A percentile compares a stretch with the other conserved stretches of the same genome.
Evolutionary conservation across 768 basidiomycete species (phyloP).

Genomic region (Podaxis carcinomalis): DNA sequence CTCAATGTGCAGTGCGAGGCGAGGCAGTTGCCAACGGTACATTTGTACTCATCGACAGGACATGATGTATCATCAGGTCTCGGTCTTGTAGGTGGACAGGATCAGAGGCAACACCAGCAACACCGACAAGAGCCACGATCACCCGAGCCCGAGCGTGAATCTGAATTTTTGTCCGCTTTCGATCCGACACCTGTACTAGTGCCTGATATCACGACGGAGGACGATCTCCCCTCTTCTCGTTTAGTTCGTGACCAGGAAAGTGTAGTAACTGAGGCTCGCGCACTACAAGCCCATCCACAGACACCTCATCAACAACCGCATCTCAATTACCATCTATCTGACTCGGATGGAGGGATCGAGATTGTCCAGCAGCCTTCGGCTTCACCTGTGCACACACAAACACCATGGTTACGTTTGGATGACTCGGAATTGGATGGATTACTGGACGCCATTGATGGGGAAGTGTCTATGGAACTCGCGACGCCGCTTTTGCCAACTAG

Average conservation of each 20-base stretch:
- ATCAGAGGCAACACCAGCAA: not conserved
- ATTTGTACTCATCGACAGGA: not conserved
- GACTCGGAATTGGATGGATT: slow-evolving; percentile 14
- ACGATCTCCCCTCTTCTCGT: not conserved
- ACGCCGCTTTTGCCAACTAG: slow-evolving; percentile 40
- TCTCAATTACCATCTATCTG: not conserved
- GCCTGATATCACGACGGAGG: not conserved
- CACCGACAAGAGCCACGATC: not conserved
- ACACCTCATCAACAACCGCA: not conserved
- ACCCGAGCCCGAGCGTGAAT: not conserved
- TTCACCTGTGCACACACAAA: not conserved
- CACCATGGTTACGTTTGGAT: not conserved
- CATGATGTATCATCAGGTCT: not conserved
- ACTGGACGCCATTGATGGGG: slow-evolving; percentile 31
- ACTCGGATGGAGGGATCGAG: not conserved
- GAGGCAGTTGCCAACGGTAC: not conserved
- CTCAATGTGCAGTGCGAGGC: not conserved
- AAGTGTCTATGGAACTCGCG: slow-evolving; percentile 48
- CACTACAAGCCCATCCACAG: not conserved
- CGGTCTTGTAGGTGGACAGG: not conserved
- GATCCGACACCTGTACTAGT: not conserved
- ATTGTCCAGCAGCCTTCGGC: not conserved
- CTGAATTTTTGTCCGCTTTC: not conserved
- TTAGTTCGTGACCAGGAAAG: not conserved
- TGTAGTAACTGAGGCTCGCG: not conserved